Percentiles rank a stretch among this genome's conserved stretches.
phyloP scores from a whole-genome alignment of 192 early-diverging fungal genomes.

The Gaertneriomyces sp. region DNA sequence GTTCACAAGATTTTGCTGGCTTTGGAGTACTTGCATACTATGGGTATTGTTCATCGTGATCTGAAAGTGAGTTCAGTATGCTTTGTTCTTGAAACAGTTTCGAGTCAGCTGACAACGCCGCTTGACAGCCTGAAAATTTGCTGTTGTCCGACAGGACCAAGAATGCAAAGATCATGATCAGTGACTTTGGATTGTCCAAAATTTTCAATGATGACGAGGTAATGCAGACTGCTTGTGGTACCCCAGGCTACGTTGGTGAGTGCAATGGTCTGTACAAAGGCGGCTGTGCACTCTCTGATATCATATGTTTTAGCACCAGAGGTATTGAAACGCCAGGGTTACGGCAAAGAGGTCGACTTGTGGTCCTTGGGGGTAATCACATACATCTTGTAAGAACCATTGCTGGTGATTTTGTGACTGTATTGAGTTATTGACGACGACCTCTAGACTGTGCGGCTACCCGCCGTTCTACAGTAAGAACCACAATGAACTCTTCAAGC shows the following conservation, averaged over 20 bases:
- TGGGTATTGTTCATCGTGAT: slow-evolving; percentile 90
- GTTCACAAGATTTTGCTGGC: slow-evolving; percentile 77
- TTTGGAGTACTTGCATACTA: slow-evolving; percentile 78
- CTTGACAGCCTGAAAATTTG: slow-evolving; percentile 50
- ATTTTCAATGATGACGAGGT: slow-evolving; percentile 58
- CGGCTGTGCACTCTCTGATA: background rate
- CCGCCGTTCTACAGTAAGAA: slow-evolving; percentile 77
- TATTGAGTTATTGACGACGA: background rate
- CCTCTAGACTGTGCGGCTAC: slow-evolving; percentile 70
- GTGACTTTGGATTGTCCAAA: slow-evolving; percentile 94
- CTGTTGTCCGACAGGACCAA: slow-evolving; percentile 49
- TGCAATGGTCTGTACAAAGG: background rate
- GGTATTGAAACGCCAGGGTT: slow-evolving; percentile 66
- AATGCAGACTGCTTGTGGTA: slow-evolving; percentile 83
- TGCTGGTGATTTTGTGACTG: background rate
- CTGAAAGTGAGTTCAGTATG: slow-evolving; percentile 59
- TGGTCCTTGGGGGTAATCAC: slow-evolving; percentile 94
- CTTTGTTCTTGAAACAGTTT: too few species aligned
- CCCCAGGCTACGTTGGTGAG: slow-evolving; percentile 68
- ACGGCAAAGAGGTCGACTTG: slow-evolving; percentile 78
- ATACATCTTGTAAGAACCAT: slow-evolving; percentile 65
- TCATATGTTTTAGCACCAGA: slow-evolving; percentile 69
- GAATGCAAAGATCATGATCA: slow-evolving; percentile 73
- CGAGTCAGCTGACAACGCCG: background rate
- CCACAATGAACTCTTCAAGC: slow-evolving; percentile 59